phyloP scores from a whole-genome alignment of 129 eudicot genomes.

The Kitagawia praeruptora region DNA sequence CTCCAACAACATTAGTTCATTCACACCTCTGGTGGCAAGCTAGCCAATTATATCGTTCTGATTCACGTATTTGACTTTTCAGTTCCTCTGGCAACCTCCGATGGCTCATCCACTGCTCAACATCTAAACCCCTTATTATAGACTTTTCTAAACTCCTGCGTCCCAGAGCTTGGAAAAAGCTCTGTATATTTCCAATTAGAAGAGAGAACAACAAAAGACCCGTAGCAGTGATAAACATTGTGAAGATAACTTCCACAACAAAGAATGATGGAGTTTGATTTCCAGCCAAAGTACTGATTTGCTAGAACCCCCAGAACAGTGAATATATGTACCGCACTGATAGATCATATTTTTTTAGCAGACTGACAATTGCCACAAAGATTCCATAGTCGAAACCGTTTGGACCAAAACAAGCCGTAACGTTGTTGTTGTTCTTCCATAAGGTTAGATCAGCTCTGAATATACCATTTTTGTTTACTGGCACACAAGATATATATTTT shows the following conservation, averaged over 20 bases:
- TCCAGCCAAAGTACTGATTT: slow-evolving; percentile 91
- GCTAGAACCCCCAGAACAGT: slow-evolving; percentile 95
- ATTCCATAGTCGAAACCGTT: slow-evolving; percentile 59
- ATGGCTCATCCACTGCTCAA: slow-evolving; percentile 95
- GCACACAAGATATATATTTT: too few species aligned
- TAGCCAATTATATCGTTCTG: slow-evolving; percentile 70
- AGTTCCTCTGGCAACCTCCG: slow-evolving; percentile 60
- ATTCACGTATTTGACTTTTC: slow-evolving; percentile 49
- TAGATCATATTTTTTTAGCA: slow-evolving; percentile 28
- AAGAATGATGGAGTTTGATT: slow-evolving; percentile 72
- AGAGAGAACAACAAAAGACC: slow-evolving; percentile 84
- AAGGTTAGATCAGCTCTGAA: too few species aligned
- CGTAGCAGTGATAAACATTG: slow-evolving; percentile 56
- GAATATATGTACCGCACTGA: slow-evolving; percentile 63
- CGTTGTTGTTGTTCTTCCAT: slow-evolving; percentile 30
- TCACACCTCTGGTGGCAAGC: slow-evolving; percentile 64
- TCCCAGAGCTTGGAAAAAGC: too few species aligned
- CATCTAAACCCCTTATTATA: slow-evolving; percentile 78
- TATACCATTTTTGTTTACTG: too few species aligned
- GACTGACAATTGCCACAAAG: slow-evolving; percentile 46
- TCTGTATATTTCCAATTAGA: slow-evolving; percentile 88
- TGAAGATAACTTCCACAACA: slow-evolving; percentile 73
- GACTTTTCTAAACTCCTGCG: slow-evolving; percentile 78
- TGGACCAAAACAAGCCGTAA: slow-evolving; percentile 40
- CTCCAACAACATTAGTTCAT: slow-evolving; percentile 63